These are phyloP conservation scores for Arthrobotrys sphaeroides DNA, from an alignment of 2,329 filamentous ascomycete species.

Conservation along the genomic window DNA sequence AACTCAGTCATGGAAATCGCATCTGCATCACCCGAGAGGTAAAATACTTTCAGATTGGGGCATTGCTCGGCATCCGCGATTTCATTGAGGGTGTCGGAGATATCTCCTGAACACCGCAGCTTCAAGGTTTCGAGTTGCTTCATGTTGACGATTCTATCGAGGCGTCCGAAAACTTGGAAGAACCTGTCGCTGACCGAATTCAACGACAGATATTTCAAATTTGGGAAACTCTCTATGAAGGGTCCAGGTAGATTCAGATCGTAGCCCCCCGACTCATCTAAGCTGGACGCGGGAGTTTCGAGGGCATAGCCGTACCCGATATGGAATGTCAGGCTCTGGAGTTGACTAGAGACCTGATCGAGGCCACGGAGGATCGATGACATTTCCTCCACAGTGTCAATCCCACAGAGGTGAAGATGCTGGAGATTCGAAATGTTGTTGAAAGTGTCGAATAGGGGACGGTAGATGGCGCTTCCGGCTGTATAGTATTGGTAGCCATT, in stretches of 20 bases:
- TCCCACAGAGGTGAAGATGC: too few species aligned
- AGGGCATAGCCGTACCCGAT: too few species aligned
- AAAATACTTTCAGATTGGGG: neutral
- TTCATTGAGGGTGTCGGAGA: neutral
- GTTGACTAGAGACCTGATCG: too few species aligned
- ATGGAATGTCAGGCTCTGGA: too few species aligned
- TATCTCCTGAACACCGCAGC: neutral
- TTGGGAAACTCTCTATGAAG: neutral
- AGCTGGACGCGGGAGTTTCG: too few species aligned
- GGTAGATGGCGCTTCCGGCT: too few species aligned
- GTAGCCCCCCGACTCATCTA: too few species aligned
- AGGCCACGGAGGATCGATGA: too few species aligned
- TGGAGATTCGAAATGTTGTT: too few species aligned
- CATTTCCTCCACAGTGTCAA: too few species aligned
- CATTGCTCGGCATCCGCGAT: neutral
- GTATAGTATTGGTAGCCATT: neutral
- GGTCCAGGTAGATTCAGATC: too few species aligned
- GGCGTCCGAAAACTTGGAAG: neutral
- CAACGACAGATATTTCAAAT: neutral
- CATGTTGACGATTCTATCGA: neutral
- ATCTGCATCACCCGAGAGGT: neutral
- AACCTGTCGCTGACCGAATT: neutral
- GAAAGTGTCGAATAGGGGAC: too few species aligned
- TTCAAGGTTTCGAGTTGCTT: neutral
- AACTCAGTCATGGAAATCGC: neutral